A percentile compares a stretch with the other conserved stretches of the same genome.
These are phyloP conservation scores for Malus hybrid DNA, from an alignment of 331 rosid species.

Conservation along the genomic window DNA sequence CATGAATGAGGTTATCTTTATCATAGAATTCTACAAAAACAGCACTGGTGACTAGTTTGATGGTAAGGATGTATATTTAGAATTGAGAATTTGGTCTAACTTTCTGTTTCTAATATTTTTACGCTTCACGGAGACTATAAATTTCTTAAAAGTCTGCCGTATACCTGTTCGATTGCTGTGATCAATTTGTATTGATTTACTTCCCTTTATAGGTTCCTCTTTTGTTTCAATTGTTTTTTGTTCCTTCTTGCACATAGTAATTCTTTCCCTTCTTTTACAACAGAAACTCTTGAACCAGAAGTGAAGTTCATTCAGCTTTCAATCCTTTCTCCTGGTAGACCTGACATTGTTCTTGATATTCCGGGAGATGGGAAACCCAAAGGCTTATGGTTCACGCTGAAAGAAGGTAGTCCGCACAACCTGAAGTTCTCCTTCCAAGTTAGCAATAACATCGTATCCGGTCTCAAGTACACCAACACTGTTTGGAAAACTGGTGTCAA, in stretches of 20 bases:
- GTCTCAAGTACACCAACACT: conserved; percentile 84
- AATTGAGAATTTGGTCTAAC: background rate
- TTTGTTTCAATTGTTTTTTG: background rate
- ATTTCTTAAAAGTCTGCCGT: background rate
- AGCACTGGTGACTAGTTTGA: background rate
- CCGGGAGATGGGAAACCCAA: conserved; percentile 78
- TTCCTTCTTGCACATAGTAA: background rate
- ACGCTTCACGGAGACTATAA: background rate
- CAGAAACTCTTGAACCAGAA: conserved; percentile 83
- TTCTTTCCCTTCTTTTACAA: background rate
- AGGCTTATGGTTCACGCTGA: conserved; percentile 87
- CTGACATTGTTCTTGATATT: conserved; percentile 82
- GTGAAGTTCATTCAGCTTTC: conserved; percentile 67
- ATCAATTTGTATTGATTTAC: too few species aligned
- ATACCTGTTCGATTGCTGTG: too few species aligned
- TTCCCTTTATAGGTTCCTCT: background rate
- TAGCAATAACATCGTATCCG: conserved; percentile 78
- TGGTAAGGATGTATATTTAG: background rate
- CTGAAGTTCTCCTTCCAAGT: conserved; percentile 73
- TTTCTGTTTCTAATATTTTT: background rate
- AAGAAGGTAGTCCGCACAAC: conserved; percentile 79
- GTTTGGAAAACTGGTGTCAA: conserved; percentile 84
- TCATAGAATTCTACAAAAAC: background rate
- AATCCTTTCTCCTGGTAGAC: conserved; percentile 62
- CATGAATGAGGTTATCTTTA: background rate